Conservation (phyloP, 768 basidiomycete species). For the Collybia sordida region DNA sequence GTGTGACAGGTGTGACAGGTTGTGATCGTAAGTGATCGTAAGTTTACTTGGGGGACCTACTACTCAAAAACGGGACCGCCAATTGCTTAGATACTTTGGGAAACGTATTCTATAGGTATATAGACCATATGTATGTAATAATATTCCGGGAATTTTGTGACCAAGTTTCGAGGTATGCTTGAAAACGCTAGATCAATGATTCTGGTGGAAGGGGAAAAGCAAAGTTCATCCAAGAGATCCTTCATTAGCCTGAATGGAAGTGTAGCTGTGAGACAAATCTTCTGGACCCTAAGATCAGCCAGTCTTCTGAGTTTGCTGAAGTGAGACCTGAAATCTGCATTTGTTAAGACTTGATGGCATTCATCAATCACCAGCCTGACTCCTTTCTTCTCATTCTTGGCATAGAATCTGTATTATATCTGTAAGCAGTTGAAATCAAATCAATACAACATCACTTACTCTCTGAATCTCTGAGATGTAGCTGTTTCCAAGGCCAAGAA, state of each 20-base stretch:
- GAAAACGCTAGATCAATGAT: no score
- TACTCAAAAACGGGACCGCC: no score
- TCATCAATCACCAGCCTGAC: constrained; percentile 17
- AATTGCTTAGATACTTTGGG: no score
- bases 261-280: constrained; percentile 18
- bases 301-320: constrained; percentile 7
- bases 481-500: constrained; percentile 6
- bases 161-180: no score
- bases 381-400: not conserved
- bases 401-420: constrained; percentile 1
- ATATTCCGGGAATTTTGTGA: no score
- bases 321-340: not conserved
- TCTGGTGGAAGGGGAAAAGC: not conserved
- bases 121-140: no score
- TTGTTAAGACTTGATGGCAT: constrained; percentile 14
- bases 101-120: no score
- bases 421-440: not conserved
- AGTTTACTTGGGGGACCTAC: no score
- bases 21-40: no score
- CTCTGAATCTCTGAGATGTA: not conserved
- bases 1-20: no score
- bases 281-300: constrained; percentile 4
- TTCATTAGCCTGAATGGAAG: constrained; percentile 9
- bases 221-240: constrained; percentile 2
- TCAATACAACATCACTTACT: constrained; percentile 1